phyloP scores from a whole-genome alignment of 2,329 filamentous ascomycete species.

The Fusarium phyllophilum region DNA sequence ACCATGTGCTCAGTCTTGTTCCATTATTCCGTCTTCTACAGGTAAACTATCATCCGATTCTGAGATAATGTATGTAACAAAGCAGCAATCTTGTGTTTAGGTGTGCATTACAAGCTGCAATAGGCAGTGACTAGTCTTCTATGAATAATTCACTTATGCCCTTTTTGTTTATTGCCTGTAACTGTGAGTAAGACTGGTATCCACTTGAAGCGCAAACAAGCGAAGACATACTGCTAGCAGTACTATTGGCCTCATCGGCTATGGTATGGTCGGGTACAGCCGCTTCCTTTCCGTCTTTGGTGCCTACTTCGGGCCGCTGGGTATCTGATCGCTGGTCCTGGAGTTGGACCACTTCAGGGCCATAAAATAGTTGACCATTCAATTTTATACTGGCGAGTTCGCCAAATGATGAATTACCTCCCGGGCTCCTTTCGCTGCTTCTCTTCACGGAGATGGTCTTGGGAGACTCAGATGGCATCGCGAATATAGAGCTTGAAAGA shows the following conservation, averaged over 20 bases:
- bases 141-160: neutral
- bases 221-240: neutral
- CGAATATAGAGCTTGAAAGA: neutral
- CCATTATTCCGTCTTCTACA: neutral
- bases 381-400: fast-evolving
- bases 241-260: neutral
- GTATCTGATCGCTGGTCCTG: neutral
- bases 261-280: neutral
- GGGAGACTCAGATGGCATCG: neutral
- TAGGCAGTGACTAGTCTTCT: neutral
- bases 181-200: neutral
- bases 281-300: neutral
- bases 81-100: neutral
- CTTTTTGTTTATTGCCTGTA: neutral
- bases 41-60: neutral
- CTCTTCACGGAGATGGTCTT: neutral
- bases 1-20: neutral
- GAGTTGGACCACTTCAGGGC: neutral
- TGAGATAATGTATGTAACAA: neutral
- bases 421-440: neutral
- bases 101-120: neutral
- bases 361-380: neutral
- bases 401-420: neutral
- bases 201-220: fast-evolving
- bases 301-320: neutral